These are phyloP conservation scores for Cladobotryum mycophilum DNA, from an alignment of 2,329 filamentous ascomycete genomes.

Conservation along the genomic window DNA sequence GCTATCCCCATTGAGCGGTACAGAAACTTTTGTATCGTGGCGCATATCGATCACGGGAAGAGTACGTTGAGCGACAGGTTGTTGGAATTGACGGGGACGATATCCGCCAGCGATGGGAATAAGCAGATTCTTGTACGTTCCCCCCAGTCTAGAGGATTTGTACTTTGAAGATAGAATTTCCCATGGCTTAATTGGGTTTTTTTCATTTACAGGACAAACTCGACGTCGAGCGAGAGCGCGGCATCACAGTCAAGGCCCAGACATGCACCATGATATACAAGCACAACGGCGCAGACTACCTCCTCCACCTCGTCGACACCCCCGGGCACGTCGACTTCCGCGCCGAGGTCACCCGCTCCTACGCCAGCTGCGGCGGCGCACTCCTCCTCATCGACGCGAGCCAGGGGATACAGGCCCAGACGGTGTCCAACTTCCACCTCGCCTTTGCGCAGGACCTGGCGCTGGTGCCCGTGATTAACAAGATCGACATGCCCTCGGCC, in stretches of 20 bases:
- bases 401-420: slow-evolving; percentile 95
- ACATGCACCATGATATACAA: slow-evolving; percentile 98
- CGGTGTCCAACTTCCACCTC: slow-evolving; percentile 96
- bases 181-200: too few relatives aligned
- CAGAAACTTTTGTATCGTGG: slow-evolving; percentile 97
- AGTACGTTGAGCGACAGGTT: slow-evolving; percentile 90
- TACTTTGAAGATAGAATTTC: too few relatives aligned
- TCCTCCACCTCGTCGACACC: slow-evolving; percentile 92
- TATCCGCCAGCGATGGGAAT: slow-evolving; percentile 70
- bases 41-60: slow-evolving; percentile 98
- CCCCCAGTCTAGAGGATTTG: background rate
- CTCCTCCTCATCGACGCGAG: slow-evolving; percentile 90
- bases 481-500: slow-evolving; percentile 86
- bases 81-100: slow-evolving; percentile 90
- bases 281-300: slow-evolving; percentile 76
- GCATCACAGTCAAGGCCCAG: slow-evolving; percentile 98
- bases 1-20: slow-evolving; percentile 73
- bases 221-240: slow-evolving; percentile 90
- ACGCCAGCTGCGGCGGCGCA: slow-evolving; percentile 91
- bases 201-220: slow-evolving; percentile 65
- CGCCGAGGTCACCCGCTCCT: slow-evolving; percentile 90
- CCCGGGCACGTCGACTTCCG: slow-evolving; percentile 97
- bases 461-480: slow-evolving; percentile 91
- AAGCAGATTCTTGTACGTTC: slow-evolving; percentile 71
- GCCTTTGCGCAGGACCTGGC: slow-evolving; percentile 86